A percentile compares a stretch with the other conserved stretches of the same genome.
Conservation (phyloP, 768 basidiomycete species). For the Leccinum boreale region DNA sequence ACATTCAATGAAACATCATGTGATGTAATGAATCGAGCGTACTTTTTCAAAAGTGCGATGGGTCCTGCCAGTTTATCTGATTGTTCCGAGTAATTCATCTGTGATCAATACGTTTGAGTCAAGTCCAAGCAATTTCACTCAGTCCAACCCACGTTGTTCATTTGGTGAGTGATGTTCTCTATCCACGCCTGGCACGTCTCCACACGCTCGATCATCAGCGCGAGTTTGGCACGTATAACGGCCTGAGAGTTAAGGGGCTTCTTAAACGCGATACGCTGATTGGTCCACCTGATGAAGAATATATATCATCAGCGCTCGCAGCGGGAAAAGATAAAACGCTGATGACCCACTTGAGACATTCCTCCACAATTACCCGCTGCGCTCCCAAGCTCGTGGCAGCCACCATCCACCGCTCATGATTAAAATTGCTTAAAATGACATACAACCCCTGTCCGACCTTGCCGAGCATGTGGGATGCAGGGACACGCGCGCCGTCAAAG, state of each 20-base stretch:
- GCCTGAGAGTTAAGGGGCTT: constrained; percentile 80
- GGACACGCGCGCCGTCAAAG: constrained; percentile 80
- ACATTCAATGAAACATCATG: neutral
- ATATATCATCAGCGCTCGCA: constrained; percentile 6
- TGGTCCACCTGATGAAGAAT: constrained; percentile 65
- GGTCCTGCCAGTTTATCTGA: constrained; percentile 84
- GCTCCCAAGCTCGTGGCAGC: constrained; percentile 64
- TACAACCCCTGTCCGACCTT: constrained; percentile 79
- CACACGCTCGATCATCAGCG: constrained; percentile 84
- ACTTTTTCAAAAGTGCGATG: constrained; percentile 89
- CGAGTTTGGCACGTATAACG: constrained; percentile 86
- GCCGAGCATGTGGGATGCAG: constrained; percentile 85
- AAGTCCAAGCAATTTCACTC: neutral
- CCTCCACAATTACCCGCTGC: constrained; percentile 82
- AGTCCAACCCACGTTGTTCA: constrained; percentile 66
- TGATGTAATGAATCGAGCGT: constrained; percentile 22
- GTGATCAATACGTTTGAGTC: neutral
- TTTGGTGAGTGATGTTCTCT: constrained; percentile 86
- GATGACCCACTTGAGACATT: constrained; percentile 71
- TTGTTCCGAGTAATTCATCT: constrained; percentile 88
- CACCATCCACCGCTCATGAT: constrained; percentile 91
- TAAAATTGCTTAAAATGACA: constrained; percentile 82
- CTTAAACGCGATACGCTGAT: constrained; percentile 87
- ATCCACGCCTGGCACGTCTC: constrained; percentile 88
- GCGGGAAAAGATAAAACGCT: neutral